These are phyloP conservation scores for Lactuca sativa DNA, from an alignment of 129 eudicot genomes.

Conservation along the genomic window DNA sequence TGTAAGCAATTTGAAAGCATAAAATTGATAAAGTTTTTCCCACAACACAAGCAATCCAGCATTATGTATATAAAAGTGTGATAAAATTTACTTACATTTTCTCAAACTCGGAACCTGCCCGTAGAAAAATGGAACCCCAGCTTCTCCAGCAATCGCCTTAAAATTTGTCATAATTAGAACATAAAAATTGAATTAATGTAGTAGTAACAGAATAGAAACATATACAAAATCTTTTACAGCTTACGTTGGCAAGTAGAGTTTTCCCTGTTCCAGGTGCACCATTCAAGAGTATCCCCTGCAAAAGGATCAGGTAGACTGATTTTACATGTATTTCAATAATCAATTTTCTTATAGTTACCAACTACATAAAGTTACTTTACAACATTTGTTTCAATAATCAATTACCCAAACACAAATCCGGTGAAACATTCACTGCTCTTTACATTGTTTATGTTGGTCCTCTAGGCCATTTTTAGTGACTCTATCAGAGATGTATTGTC, in stretches of 20 bases:
- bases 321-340: no score
- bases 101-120: constrained; percentile 98
- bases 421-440: no score
- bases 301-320: no score
- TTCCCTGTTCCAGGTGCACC: constrained; percentile 99
- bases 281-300: constrained; percentile 94
- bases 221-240: constrained; percentile 5
- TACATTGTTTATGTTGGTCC: no score
- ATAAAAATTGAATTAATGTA: neutral
- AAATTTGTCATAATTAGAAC: constrained; percentile 15
- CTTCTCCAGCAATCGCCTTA: constrained; percentile 99
- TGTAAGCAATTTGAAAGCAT: neutral
- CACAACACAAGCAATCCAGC: neutral
- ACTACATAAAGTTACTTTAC: neutral
- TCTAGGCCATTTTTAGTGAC: no score
- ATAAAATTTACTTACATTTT: constrained; percentile 66
- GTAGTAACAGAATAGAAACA: neutral
- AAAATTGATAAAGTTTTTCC: neutral
- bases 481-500: no score
- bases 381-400: neutral
- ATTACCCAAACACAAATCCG: no score
- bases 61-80: neutral
- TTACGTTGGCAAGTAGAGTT: constrained; percentile 95
- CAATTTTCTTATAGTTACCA: no score
- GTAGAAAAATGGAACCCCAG: constrained; percentile 98